These are phyloP conservation scores for Cyberlindnera lachancei DNA, from an alignment of 805 yeast species.

Conservation along the genomic window DNA sequence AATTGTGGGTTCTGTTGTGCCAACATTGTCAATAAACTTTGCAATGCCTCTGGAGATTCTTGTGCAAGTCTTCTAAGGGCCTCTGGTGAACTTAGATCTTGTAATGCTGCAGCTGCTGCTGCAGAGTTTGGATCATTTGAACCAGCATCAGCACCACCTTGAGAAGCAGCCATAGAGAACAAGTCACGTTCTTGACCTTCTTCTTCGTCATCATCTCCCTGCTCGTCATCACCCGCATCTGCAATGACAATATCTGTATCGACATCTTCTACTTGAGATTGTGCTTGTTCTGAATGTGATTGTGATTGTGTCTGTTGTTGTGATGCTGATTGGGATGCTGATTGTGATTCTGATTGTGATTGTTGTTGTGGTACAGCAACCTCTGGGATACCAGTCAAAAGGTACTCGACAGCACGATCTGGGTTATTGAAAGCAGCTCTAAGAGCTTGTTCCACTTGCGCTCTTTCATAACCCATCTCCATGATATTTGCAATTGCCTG, in stretches of 20 bases:
- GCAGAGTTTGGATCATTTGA: constrained; percentile 19
- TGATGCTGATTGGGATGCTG: constrained; percentile 15
- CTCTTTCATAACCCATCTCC: constrained; percentile 93
- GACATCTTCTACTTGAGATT: neutral
- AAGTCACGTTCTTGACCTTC: constrained; percentile 12
- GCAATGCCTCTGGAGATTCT: constrained; percentile 83
- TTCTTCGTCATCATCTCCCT: constrained; percentile 1
- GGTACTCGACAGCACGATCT: constrained; percentile 94
- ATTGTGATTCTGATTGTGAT: constrained; percentile 18
- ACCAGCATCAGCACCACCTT: constrained; percentile 7
- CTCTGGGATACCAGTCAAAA: constrained; percentile 85
- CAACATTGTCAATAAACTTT: constrained; percentile 73
- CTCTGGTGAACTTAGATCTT: constrained; percentile 27
- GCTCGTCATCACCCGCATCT: constrained; percentile 25
- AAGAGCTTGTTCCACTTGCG: constrained; percentile 82
- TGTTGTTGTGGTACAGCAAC: constrained; percentile 28
- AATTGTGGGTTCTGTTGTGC: constrained; percentile 79
- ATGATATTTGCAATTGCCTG: constrained; percentile 73
- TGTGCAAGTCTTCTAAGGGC: constrained; percentile 72
- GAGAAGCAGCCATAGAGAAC: constrained; percentile 22
- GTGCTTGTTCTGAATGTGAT: neutral
- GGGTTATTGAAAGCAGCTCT: constrained; percentile 97
- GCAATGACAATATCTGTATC: constrained; percentile 20
- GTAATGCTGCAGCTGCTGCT: constrained; percentile 26
- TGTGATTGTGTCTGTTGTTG: constrained; percentile 2